Base-by-base conservation (phyloP, 2,329 filamentous ascomycete species). In the Pezicula radicicola region DNA sequence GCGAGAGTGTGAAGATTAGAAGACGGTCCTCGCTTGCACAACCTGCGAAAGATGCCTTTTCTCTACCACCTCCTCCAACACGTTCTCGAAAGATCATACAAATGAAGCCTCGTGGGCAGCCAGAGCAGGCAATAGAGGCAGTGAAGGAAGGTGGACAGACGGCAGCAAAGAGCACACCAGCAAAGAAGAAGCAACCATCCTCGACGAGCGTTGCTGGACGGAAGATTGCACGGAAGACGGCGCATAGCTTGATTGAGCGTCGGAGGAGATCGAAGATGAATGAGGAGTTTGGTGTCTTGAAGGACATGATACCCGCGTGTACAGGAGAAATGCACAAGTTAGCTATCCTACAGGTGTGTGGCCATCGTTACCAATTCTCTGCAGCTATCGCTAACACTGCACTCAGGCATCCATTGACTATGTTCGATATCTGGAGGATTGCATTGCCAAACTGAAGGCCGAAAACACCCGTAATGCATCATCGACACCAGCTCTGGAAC, bases 281-380 rank as follows among this genome's bases (percentile, higher is more conserved):
- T 62, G 93, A 97, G 68, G 94, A 97, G 72, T 97, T 97, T 73
- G 88, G 85, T 2, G 88, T 95, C 15, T 74, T 97, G 59, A 97
- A 97, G 72, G 83, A 87, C 63, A 91, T 99, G 89, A 95, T 97
- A 52, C 94, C 94, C 1, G 93, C 94, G 2, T 97, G 94, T 69
- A 84, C 82, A n/a, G 92, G 91, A 6, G 93, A 97, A 65, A 97
- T 97, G 94, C 94, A 97, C 71, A 99, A 99, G 72, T 75, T 97
- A 52, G 91, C 92, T 15, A 97, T 97, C 61, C 73, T 97, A 47
- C 91, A 97, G 83, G 92, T 95, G 69, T 58, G 79, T 69, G 25
- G 6, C 48, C 41, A 53, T 16, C 15, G 1, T 30, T 12, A n/a
- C 8, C n/a, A 40, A 44, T 13, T 37, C 21, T 12, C 27, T 6